Percentiles rank a stretch among this genome's conserved stretches.
Conservation (phyloP, 768 basidiomycete genomes). For the Mycena metata region DNA sequence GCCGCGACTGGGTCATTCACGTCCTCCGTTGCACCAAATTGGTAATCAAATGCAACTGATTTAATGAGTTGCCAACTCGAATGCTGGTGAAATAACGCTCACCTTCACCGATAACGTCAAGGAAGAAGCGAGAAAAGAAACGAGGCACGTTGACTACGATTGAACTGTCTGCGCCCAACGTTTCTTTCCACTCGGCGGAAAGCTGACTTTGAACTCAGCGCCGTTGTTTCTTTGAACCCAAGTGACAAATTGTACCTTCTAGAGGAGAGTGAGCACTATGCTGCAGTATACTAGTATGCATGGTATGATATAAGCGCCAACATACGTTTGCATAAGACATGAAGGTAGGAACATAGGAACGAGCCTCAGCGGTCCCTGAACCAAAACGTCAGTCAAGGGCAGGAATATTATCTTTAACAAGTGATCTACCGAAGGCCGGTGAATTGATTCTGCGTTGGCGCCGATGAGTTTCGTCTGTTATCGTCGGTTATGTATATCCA, state of each 20-base stretch:
- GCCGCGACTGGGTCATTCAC: conserved; percentile 10
- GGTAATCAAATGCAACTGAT: conserved; percentile 31
- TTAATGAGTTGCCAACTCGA: conserved; percentile 61
- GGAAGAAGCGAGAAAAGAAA: conserved; percentile 64
- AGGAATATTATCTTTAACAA: no score
- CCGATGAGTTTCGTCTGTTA: conserved; percentile 60
- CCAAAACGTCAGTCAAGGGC: no score
- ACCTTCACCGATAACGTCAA: conserved; percentile 68
- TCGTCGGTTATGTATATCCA: no score
- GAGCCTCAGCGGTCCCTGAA: conserved; percentile 58
- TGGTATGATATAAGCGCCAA: conserved; percentile 24
- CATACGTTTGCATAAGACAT: conserved; percentile 58
- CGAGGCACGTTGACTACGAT: conserved; percentile 62
- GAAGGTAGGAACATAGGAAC: conserved; percentile 65
- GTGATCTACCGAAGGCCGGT: conserved; percentile 59
- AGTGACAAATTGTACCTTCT: conserved; percentile 3
- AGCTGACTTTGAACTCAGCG: conserved; percentile 52
- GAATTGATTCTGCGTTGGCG: conserved; percentile 68
- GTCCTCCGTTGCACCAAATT: conserved; percentile 21
- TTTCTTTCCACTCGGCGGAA: conserved; percentile 62
- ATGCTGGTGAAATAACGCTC: conserved; percentile 54
- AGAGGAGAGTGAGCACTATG: conserved; percentile 22
- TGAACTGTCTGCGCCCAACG: conserved; percentile 56
- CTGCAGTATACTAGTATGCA: no score
- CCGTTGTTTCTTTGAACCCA: no score